Evolutionary conservation across 441 rosid genomes (phyloP), one percentile per base, ranked within the genome.

Genomic region (Populus hybrid): DNA sequence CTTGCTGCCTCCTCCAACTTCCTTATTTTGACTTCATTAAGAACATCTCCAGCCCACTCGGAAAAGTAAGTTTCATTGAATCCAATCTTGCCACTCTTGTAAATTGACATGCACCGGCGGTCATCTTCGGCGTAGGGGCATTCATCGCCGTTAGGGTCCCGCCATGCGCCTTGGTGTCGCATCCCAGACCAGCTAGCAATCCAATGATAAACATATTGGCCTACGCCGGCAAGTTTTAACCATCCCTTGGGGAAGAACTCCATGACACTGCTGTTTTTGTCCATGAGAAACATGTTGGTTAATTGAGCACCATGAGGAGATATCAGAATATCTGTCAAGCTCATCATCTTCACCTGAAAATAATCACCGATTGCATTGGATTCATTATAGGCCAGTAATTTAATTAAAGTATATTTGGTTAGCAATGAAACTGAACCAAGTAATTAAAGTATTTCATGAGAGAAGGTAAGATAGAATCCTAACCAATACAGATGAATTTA

Each of bases 161-260:
- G 81, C 95, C 94, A 93, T 0, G 87, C 84, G 3, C 94, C 94
- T 46, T 86, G 81, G 72, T 90, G 93, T 73, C 73, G 85, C 93
- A 93, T 90, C 46, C 91, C 93, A 0, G 91, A 88, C 95, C 95
- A 90, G 70, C 91, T 88, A 46, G 92, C 90, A 1, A 83, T 86
- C 94, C 94, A 89, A 11, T 85, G 88, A 28, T 2, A 85, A 40
- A 93, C 95, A 72, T 74, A 85, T 72, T 86, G 97, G 65, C 93
- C 95, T 3, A 88, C 91, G 3, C 95, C 94, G 1, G 95, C 95
- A 8, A 84, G 86, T 74, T 87, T 85, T 36, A 86, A 80, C 94
- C 94, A 90, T 18, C 95, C 97, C 65, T 89, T 90, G 1, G 93
- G 92, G 78, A 84, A 86, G 76, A 93, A 90, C 78, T 93, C 94